Percentiles rank a stretch among this genome's conserved stretches.
Evolutionary conservation across 2,329 filamentous ascomycete genomes (phyloP).

Genomic region (Biscogniauxia sp.): DNA sequence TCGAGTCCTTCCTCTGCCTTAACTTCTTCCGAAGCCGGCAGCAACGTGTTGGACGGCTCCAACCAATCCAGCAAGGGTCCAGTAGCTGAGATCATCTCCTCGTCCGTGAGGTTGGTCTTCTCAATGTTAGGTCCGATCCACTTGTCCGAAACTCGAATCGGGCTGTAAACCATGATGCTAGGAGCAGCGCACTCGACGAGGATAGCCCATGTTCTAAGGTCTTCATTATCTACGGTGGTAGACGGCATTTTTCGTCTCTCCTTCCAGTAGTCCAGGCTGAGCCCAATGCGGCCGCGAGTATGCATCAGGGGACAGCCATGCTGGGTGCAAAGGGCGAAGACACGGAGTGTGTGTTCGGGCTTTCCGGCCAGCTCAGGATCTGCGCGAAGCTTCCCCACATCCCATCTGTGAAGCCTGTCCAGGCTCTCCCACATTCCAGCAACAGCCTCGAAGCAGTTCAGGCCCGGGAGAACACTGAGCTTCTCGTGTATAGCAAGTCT

Average conservation of each 20-base stretch:
- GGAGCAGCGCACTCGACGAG: conserved; percentile 61
- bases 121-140: conserved; percentile 71
- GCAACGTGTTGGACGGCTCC: conserved; percentile 64
- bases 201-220: conserved; percentile 59
- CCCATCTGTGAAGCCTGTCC: conserved; percentile 67
- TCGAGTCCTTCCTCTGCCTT: conserved; percentile 52
- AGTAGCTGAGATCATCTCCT: conserved; percentile 37
- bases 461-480: conserved; percentile 63
- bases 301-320: conserved; percentile 74
- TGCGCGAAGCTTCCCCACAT: conserved; percentile 57
- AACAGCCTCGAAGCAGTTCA: conserved; percentile 77
- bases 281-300: conserved; percentile 61
- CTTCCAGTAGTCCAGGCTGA: conserved; percentile 78
- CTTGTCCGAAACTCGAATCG: conserved; percentile 67
- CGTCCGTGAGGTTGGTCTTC: conserved; percentile 49
- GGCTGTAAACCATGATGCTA: conserved; percentile 43
- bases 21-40: conserved; percentile 46
- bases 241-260: conserved; percentile 48
- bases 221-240: not conserved
- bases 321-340: conserved; percentile 64
- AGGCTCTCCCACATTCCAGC: conserved; percentile 71
- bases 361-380: conserved; percentile 44
- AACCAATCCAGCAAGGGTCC: conserved; percentile 64
- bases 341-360: conserved; percentile 48
- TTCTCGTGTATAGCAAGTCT: conserved; percentile 68